Conservation (phyloP, 805 yeast species). For the Myxozyma kluyveri region DNA sequence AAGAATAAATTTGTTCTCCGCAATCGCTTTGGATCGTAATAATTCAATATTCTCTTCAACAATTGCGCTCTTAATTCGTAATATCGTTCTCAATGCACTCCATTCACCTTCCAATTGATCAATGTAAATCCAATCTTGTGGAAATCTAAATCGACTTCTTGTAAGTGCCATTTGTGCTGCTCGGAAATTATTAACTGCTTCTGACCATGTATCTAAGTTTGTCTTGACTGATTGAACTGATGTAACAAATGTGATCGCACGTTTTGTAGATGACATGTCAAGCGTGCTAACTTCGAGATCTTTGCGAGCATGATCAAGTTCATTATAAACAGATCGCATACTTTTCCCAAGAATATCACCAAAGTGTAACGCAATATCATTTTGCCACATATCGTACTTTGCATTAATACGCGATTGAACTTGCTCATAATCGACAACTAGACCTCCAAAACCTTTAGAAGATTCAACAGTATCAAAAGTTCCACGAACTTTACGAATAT, state of each 20-base stretch:
- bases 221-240: constrained; percentile 40
- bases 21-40: constrained; percentile 14
- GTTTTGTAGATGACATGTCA: constrained; percentile 43
- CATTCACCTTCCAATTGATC: constrained; percentile 62
- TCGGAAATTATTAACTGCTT: constrained; percentile 31
- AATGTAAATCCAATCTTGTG: constrained; percentile 54
- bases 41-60: constrained; percentile 43
- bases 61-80: constrained; percentile 39
- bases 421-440: constrained; percentile 48
- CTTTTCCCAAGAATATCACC: constrained; percentile 40
- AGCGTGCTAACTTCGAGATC: constrained; percentile 41
- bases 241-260: constrained; percentile 43
- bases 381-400: constrained; percentile 61
- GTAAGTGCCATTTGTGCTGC: constrained; percentile 45
- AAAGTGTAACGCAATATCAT: constrained; percentile 44
- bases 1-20: constrained; percentile 20
- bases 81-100: constrained; percentile 43
- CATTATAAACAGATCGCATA: constrained; percentile 38
- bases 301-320: constrained; percentile 39
- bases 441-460: constrained; percentile 43
- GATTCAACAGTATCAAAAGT: constrained; percentile 54
- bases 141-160: constrained; percentile 48
- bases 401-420: constrained; percentile 54
- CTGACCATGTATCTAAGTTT: constrained; percentile 32
- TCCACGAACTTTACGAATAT: constrained; percentile 45